Evolutionary conservation across 2,329 filamentous ascomycete species (phyloP), one percentile per base, ranked within the genome.

Genomic region (Colletotrichum cereale): DNA sequence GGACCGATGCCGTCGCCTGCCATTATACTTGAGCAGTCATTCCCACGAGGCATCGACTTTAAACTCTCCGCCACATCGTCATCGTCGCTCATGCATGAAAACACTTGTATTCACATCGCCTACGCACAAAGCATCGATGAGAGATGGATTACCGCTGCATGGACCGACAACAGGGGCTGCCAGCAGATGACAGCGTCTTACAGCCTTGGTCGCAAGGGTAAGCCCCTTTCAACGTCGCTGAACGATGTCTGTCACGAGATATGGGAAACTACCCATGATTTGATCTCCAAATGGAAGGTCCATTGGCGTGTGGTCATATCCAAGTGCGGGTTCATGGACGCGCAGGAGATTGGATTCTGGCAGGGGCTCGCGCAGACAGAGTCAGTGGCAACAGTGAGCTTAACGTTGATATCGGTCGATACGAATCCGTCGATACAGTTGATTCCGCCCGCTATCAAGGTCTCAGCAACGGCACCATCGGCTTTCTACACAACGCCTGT

Each of bases 291-390:
- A 21, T 89, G 91, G 80, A 91, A 90, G 75, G 90, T 95, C 0
- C 90, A 91, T 67, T 96, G 93, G 93, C 90, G 93, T 21, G 83
- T 96, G 14, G 90, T 94, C 72, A 87, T 97, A 71, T 90, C 92
- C 42, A 93, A 93, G 79, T 90, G 89, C 58, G 91, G 91, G 2
- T 82, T 87, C 3, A 92, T 94, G 87, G 89, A 92, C 34, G 83
- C 86, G 38, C 86, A 89, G 8, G 93, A 95, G 79, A 82, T 91
- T 16, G 87, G 90, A 10, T 83, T 85, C 60, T 92, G 89, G 90
- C 83, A 84, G 18, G 82, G 82, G 48, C 80, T 90, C 38, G 86
- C 86, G 18, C 84, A 86, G 64, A 81, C 82, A 14, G 89, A 90
- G 75, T 83, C 82, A 44, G 85, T 85, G 68, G 84, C 85, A 42